phyloP scores from a whole-genome alignment of 139 green algal genomes.

The Ettlia oleoabundans region DNA sequence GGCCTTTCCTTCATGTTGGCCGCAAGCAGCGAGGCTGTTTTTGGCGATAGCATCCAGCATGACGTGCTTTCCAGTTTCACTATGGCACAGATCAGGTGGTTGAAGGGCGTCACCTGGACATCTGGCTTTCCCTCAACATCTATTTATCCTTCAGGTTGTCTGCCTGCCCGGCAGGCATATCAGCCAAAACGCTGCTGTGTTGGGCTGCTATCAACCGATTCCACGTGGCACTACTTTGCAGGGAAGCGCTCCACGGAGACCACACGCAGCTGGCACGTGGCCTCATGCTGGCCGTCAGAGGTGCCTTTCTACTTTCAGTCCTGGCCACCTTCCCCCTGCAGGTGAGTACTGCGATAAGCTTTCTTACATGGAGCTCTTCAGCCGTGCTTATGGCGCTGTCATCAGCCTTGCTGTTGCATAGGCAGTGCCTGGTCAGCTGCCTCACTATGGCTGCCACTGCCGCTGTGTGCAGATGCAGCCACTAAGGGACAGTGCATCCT shows the following conservation, averaged over 20 bases:
- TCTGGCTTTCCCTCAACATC: neutral
- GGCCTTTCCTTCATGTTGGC: neutral
- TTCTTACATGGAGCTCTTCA: too few relatives aligned
- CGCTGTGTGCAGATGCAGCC: slow-evolving; percentile 2
- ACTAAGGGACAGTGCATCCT: neutral
- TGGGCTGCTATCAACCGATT: too few relatives aligned
- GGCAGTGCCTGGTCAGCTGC: too few relatives aligned
- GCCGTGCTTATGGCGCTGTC: too few relatives aligned
- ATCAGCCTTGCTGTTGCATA: too few relatives aligned
- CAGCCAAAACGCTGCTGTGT: neutral
- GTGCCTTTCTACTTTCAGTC: neutral
- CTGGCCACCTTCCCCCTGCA: slow-evolving; percentile 3
- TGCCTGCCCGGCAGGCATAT: too few relatives aligned
- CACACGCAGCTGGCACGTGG: neutral
- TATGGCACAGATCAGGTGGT: neutral
- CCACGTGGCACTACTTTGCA: too few relatives aligned
- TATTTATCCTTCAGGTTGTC: too few relatives aligned
- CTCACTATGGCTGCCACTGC: too few relatives aligned
- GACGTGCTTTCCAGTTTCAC: neutral
- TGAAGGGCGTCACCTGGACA: neutral
- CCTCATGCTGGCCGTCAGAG: neutral
- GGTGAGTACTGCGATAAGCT: too few relatives aligned
- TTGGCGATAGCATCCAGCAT: neutral
- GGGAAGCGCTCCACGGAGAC: neutral
- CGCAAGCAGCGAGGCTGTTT: neutral